Evolutionary conservation across 371 early-diverging fungal species (phyloP), one percentile per base, ranked within the genome.

Genomic region (Haplosporangium sp.): DNA sequence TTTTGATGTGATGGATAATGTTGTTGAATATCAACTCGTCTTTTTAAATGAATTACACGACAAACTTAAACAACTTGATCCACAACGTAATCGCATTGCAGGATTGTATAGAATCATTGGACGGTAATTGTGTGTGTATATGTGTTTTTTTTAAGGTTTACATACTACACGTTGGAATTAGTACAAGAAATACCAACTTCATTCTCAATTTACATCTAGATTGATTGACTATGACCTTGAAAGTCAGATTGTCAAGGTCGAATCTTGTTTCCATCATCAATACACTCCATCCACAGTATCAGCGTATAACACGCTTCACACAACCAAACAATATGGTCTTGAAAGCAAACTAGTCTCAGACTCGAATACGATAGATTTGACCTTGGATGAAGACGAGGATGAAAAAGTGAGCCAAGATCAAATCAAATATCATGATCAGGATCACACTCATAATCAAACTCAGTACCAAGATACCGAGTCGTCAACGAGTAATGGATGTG

Each of bases 41-140:
- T 74, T 78, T 53, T 34, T 78, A 61, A 73, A 71, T 61, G 79
- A 78, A 60, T 61, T 78, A 19, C 67, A 67, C 60, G 71, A 74
- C 10, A 61, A 20, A 3, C 61, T 78, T 10, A 73, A 58, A 19
- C 63, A 13, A 11, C 58, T 70, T 57, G 40, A 70, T 65, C 68
- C 72, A 13, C 65, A 53, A 0, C 58, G 52, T 5, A 44, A 20
- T 2, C 35, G 20, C 13, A 63, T 10, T 2, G 73, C 71, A 9
- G 79, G 79, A 39, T 47, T 73, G 27, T 78, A 55, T 37, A 57
- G 79, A 39, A 61, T 78, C 35, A 67, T 78, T 56, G 79, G 74
- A 27, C 63, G 70, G 79, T 74, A 63, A 58, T 27, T 27, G 27
- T 27, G 27, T 37, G 20, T 50, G 34, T 15, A 9, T 39, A 27